A percentile compares a stretch with the other conserved stretches of the same genome.
Conservation (phyloP, 305 asterid genomes). For the Plantago rigida region DNA sequence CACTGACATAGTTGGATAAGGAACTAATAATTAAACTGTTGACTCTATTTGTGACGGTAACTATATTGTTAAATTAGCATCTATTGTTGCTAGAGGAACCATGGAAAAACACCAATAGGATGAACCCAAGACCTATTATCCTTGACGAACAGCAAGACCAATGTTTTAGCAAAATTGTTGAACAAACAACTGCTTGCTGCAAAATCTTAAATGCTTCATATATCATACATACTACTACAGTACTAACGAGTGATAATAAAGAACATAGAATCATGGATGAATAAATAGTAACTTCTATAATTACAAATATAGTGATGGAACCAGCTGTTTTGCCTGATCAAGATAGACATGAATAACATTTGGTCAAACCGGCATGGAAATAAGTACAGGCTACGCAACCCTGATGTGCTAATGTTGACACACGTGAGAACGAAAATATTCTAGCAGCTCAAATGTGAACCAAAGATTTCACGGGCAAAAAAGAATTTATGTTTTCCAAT, state of each 20-base stretch:
- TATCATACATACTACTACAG: not conserved
- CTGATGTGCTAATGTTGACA: conserved; percentile 2
- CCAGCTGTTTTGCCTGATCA: conserved; percentile 1
- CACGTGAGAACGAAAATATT: conserved; percentile 1
- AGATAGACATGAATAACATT: not conserved
- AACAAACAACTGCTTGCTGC: conserved; percentile 6
- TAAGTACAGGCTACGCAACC: not conserved
- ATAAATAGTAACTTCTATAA: conserved; percentile 4
- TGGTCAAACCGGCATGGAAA: not conserved
- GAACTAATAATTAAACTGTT: not conserved
- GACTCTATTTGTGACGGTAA: not conserved
- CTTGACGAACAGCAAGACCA: not conserved
- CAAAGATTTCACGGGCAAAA: not conserved
- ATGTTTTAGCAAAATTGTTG: conserved; percentile 5
- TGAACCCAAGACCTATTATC: not conserved
- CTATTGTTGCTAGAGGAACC: not conserved
- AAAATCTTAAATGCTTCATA: conserved; percentile 9
- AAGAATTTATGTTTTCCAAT: not conserved
- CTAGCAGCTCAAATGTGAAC: conserved; percentile 17
- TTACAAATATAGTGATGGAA: not conserved
- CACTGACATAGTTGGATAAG: not conserved
- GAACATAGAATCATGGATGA: not conserved
- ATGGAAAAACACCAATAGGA: not conserved
- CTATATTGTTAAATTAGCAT: not conserved
- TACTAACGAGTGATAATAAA: not conserved